Evolutionary conservation across 2,329 filamentous ascomycete genomes (phyloP), one percentile per base, ranked within the genome.

Genomic region (Fusarium acutatum): DNA sequence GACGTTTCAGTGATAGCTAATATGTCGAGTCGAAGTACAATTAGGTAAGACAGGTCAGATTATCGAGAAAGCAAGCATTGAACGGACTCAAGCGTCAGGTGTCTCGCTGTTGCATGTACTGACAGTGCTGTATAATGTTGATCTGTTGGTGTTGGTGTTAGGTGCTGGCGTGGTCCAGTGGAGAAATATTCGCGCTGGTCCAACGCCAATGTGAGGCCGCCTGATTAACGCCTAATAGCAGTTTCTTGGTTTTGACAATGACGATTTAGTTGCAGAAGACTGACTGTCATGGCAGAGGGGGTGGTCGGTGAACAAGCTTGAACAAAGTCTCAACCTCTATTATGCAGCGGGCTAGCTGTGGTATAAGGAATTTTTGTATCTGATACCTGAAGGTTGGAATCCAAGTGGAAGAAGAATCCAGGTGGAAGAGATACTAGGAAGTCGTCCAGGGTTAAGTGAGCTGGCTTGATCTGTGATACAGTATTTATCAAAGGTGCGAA

Each of bases 121-220:
- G 38, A 34, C 34, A 44, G 37, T 40, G 20, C 22, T 67, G 30
- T 40, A 44, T 34, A 41, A 57, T 38, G 32, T 62, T 74, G 52
- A 46, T 40, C 35, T 54, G 59, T 50, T 50, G 30, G 41, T 60
- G 28, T 40, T 43, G 66, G 22, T 46, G 40, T 34, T 40, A n/a
- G 65, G 26, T 44, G 46, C 40, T 69, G 59, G 65, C 54, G 43
- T 50, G 47, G 66, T 60, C 46, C 34, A 26, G 47, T 62, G 64
- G 56, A 60, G 60, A 44, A 46, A 54, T 38, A 43, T 52, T 28
- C 53, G 38, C 54, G 50, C 49, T 56, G 60, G 58, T 64, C 43
- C 43, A 56, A 62, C 60, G 22, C 53, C 71, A 64, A 58, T 37
- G 44, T 34, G 37, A 61, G 44, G 49, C 59, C 47, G 56, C 47